Conservation (phyloP, 148 eudicot genomes). For the Rhododendron ferrugineum region DNA sequence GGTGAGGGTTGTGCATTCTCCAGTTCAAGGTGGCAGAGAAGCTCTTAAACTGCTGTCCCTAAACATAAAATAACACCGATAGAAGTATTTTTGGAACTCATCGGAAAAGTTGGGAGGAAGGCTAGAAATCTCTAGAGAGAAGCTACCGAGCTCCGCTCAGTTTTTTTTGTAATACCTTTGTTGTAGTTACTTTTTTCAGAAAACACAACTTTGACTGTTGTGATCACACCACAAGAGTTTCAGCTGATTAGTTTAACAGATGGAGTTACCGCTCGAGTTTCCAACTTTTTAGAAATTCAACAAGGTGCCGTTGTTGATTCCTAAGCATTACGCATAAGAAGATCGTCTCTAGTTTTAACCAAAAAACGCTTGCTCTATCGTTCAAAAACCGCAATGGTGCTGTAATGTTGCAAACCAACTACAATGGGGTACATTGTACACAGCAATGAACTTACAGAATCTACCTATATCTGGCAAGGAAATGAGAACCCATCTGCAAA, state of each 20-base stretch:
- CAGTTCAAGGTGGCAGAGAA: background rate
- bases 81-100: background rate
- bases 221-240: background rate
- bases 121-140: too few relatives aligned
- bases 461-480: slow-evolving; percentile 12
- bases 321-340: background rate
- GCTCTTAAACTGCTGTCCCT: background rate
- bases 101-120: background rate
- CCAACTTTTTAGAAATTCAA: background rate
- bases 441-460: slow-evolving; percentile 18
- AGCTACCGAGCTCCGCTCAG: background rate
- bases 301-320: background rate
- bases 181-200: background rate
- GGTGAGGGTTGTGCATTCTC: background rate
- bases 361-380: background rate
- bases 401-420: slow-evolving; percentile 7
- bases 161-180: background rate
- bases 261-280: background rate
- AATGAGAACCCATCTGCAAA: slow-evolving; percentile 16
- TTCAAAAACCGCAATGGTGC: slow-evolving; percentile 16
- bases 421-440: slow-evolving; percentile 5
- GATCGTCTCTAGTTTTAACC: background rate
- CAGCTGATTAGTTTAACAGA: background rate
- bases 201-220: background rate
- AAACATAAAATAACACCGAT: background rate